Base-by-base conservation (phyloP, 2,329 filamentous ascomycete genomes). In the Penicillium janthinellum region DNA sequence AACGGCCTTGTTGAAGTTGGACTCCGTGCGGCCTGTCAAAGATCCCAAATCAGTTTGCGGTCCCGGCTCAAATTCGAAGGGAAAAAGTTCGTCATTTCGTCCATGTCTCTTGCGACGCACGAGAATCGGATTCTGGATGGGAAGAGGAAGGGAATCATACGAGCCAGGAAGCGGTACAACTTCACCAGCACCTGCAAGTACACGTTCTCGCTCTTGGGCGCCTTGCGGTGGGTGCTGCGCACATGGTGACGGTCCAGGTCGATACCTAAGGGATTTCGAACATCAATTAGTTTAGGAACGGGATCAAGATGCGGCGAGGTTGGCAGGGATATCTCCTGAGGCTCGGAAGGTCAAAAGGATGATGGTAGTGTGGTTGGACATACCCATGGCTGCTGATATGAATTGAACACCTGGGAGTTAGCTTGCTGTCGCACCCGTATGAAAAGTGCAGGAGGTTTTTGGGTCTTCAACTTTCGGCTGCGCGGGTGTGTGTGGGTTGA, bases 1-100 rank as follows among this genome's bases (percentile, higher is more conserved):
- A 78, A 99, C 88, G 76, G 95, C 91, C 87, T 96, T 96, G 90
- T 99, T 99, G 91, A 99, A 99, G 84, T 87, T 87, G 70, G 92
- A 87, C 81, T 98, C 95, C 79, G 95, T 99, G 79, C 95, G 93
- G 83, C 92, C 91, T 96, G 73, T 56, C 22, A 20, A 34, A 57
- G 35, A 57, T 54, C 48, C 56, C 50, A 54, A 28, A 55, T 67
- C 55, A 70, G 70, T 65, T 65, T 63, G 39, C 38, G 35, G 14
- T 39, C 20, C 20, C 12, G 35, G 38, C 10, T 52, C 49, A 52
- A n/a, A 20, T 52, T 37, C 35, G 20, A 25, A 5, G 11, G 15
- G n/a, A 50, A 20, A 52, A 52, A 50, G 39, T 49, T 51, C 59
- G 45, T 47, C 37, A 28, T 37, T 39, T 48, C 38, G 47, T 49